Evolutionary conservation across 2,329 filamentous ascomycete species (phyloP), one percentile per base, ranked within the genome.

Genomic region (Apiospora sp.): DNA sequence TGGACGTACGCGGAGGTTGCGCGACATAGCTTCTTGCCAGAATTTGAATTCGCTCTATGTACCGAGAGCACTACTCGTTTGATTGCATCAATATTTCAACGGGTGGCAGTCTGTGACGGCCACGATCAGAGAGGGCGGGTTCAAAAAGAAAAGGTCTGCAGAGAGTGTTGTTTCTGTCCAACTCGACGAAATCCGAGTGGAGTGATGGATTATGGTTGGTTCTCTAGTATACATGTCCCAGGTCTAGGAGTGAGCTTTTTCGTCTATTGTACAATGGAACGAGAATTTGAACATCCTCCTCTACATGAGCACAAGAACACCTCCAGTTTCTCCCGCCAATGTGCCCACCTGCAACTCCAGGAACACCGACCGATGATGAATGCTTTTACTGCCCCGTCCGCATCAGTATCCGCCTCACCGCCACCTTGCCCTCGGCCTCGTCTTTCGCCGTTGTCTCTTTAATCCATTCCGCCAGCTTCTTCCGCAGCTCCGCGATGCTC

Each of bases 401-500:
- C 10, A 44, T 27, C 67, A 68, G 4, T 1, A 68, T 27, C 44
- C 37, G 30, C 44, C 19, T 3, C 1, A 34, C 67, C 13, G 67
- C 41, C 13, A 8, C 72, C 80, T 80, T 70, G 78, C 73, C 72
- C 72, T 81, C 75, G 81, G 85, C 84, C 22, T 76, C 75, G 22
- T 80, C 75, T 22, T 83, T 81, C 72, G 81, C 81, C 2, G 71
- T 72, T 27, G 87, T 86, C 77, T 85, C 78, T n/a, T 80, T 78
- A 67, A 90, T 76, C 89, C 88, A 90, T 71, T 82, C 80, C 30
- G 79, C 81, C 61, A 90, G 78, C 76, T 81, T 78, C 12, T 77
- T 78, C 73, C 87, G 81, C 75, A 94, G 77, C 73, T 90, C 88
- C 1, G 82, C 81, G 77, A 93, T 90, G 30, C 88, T 89, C 72